Conservation (phyloP, 2,329 filamentous ascomycete genomes). For the Alternaria postmessia region DNA sequence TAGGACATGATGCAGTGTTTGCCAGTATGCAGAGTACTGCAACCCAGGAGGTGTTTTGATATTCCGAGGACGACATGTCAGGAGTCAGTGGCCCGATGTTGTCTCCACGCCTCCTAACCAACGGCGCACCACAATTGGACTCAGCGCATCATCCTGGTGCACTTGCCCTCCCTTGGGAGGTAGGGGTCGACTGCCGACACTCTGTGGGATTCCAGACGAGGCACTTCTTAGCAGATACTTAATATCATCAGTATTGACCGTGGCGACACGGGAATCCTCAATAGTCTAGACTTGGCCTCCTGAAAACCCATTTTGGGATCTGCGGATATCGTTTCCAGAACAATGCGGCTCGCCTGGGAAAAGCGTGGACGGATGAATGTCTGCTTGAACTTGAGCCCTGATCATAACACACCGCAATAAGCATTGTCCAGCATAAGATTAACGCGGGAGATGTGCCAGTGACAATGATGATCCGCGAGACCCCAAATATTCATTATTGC, state of each 20-base stretch:
- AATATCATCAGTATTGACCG: neutral
- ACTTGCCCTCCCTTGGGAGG: neutral
- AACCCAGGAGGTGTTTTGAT: neutral
- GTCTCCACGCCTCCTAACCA: neutral
- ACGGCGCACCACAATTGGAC: neutral
- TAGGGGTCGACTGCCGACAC: neutral
- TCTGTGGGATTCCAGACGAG: neutral
- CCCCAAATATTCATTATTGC: neutral
- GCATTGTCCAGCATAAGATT: neutral
- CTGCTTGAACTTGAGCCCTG: conserved; percentile 4
- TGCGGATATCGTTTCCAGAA: neutral
- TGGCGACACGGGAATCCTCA: neutral
- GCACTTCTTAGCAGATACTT: neutral
- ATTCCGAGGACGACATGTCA: neutral
- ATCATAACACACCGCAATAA: conserved; percentile 11
- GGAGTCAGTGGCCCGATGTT: neutral
- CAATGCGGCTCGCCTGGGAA: neutral
- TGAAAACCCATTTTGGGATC: neutral
- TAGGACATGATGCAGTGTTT: neutral
- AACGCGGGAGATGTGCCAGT: conserved; percentile 9
- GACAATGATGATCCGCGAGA: conserved; percentile 1
- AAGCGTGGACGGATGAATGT: conserved; percentile 1
- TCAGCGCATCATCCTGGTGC: neutral
- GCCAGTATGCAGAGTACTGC: neutral
- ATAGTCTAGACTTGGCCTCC: neutral